These are phyloP conservation scores for Aureobasidium sp. DNA, from an alignment of 2,329 filamentous ascomycete species.

Conservation along the genomic window DNA sequence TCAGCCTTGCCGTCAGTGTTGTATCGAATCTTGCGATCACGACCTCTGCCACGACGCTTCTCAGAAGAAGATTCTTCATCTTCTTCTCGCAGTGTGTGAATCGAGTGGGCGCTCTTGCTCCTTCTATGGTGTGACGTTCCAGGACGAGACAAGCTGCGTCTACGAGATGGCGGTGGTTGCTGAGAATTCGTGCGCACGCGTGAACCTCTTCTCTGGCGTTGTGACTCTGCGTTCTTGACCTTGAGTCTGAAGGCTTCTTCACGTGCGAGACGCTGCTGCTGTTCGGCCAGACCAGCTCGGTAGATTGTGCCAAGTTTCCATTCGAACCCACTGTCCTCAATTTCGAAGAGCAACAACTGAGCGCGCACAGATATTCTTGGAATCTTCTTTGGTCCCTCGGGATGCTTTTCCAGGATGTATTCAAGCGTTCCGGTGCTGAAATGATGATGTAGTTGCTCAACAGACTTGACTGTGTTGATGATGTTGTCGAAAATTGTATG, in stretches of 20 bases:
- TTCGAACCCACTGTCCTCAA: slow-evolving; percentile 94
- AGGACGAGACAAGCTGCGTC: slow-evolving; percentile 23
- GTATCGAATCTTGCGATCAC: slow-evolving; percentile 53
- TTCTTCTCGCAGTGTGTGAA: slow-evolving; percentile 10
- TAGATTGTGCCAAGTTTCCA: slow-evolving; percentile 97
- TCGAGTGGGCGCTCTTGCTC: slow-evolving; percentile 28
- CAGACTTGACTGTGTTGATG: slow-evolving; percentile 77
- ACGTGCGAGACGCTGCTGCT: slow-evolving; percentile 78
- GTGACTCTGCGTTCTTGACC: slow-evolving; percentile 70
- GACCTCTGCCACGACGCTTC: slow-evolving; percentile 15
- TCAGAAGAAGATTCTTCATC: slow-evolving; percentile 2
- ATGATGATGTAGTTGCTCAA: slow-evolving; percentile 84
- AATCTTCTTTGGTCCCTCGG: slow-evolving; percentile 76
- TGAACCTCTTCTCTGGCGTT: slow-evolving; percentile 41
- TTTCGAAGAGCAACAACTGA: slow-evolving; percentile 75
- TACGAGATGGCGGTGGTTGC: slow-evolving; percentile 32
- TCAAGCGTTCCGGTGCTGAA: slow-evolving; percentile 83
- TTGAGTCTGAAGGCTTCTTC: slow-evolving; percentile 88
- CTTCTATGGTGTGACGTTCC: slow-evolving; percentile 20
- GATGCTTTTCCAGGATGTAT: slow-evolving; percentile 76
- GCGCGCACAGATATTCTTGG: slow-evolving; percentile 78
- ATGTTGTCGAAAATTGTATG: slow-evolving; percentile 91
- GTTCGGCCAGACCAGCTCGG: slow-evolving; percentile 76
- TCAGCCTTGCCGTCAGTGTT: slow-evolving; percentile 68
- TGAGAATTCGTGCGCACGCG: slow-evolving; percentile 46